A percentile compares a stretch with the other conserved stretches of the same genome.
phyloP scores from a whole-genome alignment of 805 yeast genomes.

The Yamadazyma sp. region DNA sequence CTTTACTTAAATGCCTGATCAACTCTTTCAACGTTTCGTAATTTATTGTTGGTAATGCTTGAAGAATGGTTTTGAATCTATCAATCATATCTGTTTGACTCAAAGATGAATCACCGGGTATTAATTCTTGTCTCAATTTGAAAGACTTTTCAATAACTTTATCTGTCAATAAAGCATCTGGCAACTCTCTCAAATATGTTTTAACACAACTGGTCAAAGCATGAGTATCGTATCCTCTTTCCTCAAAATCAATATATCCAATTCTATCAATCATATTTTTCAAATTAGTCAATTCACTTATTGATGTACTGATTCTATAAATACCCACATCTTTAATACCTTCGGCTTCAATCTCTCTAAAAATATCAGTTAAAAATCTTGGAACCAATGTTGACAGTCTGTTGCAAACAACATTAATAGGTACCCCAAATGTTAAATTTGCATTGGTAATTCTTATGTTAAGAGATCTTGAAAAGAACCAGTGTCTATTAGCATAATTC shows the following conservation, averaged over 20 bases:
- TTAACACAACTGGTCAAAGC: constrained; percentile 88
- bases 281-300: constrained; percentile 43
- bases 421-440: constrained; percentile 74
- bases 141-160: constrained; percentile 61
- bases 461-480: constrained; percentile 48
- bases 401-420: constrained; percentile 69
- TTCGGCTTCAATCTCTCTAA: constrained; percentile 76
- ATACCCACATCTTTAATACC: constrained; percentile 91
- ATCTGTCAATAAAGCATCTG: constrained; percentile 75
- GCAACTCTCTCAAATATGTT: constrained; percentile 77
- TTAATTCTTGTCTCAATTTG: constrained; percentile 23
- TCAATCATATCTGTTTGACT: constrained; percentile 2
- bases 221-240: constrained; percentile 65
- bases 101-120: constrained; percentile 1
- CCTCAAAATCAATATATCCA: constrained; percentile 51
- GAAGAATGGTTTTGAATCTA: constrained; percentile 29
- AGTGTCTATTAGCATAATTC: constrained; percentile 49
- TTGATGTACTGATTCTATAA: constrained; percentile 65
- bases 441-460: constrained; percentile 16
- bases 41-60: constrained; percentile 59
- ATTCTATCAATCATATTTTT: constrained; percentile 43
- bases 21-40: constrained; percentile 66
- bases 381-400: constrained; percentile 69
- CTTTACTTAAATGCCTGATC: constrained; percentile 64
- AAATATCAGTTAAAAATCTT: constrained; percentile 56